A percentile compares a stretch with the other conserved stretches of the same genome.
phyloP scores from a whole-genome alignment of 352 stramenopile species.

The Phytophthora rubi region DNA sequence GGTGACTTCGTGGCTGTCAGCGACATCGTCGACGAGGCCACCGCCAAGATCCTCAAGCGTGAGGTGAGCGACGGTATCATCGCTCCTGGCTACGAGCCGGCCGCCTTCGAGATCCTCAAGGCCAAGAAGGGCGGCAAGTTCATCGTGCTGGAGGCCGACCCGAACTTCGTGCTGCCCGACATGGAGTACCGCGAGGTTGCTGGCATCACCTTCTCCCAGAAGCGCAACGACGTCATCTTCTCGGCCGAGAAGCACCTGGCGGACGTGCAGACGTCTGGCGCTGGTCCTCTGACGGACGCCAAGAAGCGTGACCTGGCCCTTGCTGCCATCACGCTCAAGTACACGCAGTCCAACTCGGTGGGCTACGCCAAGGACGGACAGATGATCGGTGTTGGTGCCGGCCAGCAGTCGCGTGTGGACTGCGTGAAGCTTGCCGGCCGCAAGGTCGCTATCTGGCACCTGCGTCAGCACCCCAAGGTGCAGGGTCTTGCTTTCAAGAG shows the following conservation, averaged over 20 bases:
- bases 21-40: slow-evolving; percentile 98
- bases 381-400: slow-evolving; percentile 99
- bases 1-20: slow-evolving; percentile 99
- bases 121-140: slow-evolving; percentile 99
- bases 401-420: slow-evolving; percentile 99
- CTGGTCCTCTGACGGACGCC: slow-evolving; percentile 85
- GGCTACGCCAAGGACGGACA: slow-evolving; percentile 99
- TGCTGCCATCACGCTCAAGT: slow-evolving; percentile 99
- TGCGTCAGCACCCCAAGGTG: slow-evolving; percentile 98
- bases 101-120: slow-evolving; percentile 98
- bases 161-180: slow-evolving; percentile 91
- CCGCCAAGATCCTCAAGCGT: slow-evolving; percentile 98
- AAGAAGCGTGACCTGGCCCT: slow-evolving; percentile 98
- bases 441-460: slow-evolving; percentile 98
- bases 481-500: slow-evolving; percentile 96
- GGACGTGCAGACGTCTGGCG: slow-evolving; percentile 92
- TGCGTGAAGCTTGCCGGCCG: slow-evolving; percentile 99
- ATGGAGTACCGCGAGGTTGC: slow-evolving; percentile 99
- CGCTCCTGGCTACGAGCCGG: slow-evolving; percentile 97
- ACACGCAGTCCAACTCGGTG: slow-evolving; percentile 99
- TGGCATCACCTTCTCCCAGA: slow-evolving; percentile 98
- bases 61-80: slow-evolving; percentile 99
- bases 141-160: slow-evolving; percentile 97
- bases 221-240: slow-evolving; percentile 98
- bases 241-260: slow-evolving; percentile 91